Percentiles rank a stretch among this genome's conserved stretches.
Evolutionary conservation across 2,329 filamentous ascomycete species (phyloP).

Genomic region (Exophiala alcalophila): DNA sequence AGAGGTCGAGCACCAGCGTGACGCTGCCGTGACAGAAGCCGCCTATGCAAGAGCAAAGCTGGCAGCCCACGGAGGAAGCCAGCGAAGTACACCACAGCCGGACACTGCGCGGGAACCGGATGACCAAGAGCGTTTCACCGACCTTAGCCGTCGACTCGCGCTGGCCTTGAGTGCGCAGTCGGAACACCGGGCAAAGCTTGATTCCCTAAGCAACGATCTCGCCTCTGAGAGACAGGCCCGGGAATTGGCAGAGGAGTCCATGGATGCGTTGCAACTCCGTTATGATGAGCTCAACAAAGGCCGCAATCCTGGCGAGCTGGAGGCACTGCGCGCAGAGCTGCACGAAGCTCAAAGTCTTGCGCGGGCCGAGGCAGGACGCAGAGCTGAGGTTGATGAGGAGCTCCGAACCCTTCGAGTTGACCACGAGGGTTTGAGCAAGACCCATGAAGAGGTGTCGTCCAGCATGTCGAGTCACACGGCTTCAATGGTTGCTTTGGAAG

Average conservation of each 20-base stretch:
- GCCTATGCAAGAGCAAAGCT: conserved; percentile 92
- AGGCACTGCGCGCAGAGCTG: conserved; percentile 79
- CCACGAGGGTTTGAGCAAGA: conserved; percentile 70
- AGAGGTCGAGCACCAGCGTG: conserved; percentile 89
- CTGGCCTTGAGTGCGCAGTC: conserved; percentile 72
- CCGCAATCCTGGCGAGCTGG: conserved; percentile 77
- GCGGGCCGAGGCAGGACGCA: conserved; percentile 75
- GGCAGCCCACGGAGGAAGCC: conserved; percentile 66
- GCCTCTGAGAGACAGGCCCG: conserved; percentile 77
- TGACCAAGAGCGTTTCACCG: conserved; percentile 63
- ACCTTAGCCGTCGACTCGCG: conserved; percentile 81
- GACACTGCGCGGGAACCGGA: conserved; percentile 60
- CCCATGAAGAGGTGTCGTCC: conserved; percentile 65
- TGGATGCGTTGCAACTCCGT: conserved; percentile 75
- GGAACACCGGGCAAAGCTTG: conserved; percentile 74
- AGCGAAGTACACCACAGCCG: conserved; percentile 54
- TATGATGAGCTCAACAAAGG: conserved; percentile 82
- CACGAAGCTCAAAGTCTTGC: conserved; percentile 74
- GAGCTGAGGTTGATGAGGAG: conserved; percentile 71
- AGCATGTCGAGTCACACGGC: conserved; percentile 66
- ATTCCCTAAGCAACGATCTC: conserved; percentile 66
- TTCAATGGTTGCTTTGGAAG: conserved; percentile 71
- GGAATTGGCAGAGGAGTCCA: conserved; percentile 83
- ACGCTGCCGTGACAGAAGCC: conserved; percentile 90
- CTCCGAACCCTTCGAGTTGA: conserved; percentile 78